A percentile compares a stretch with the other conserved stretches of the same genome.
Conservation (phyloP, 2,329 filamentous ascomycete genomes). For the Clathrospora elynae region DNA sequence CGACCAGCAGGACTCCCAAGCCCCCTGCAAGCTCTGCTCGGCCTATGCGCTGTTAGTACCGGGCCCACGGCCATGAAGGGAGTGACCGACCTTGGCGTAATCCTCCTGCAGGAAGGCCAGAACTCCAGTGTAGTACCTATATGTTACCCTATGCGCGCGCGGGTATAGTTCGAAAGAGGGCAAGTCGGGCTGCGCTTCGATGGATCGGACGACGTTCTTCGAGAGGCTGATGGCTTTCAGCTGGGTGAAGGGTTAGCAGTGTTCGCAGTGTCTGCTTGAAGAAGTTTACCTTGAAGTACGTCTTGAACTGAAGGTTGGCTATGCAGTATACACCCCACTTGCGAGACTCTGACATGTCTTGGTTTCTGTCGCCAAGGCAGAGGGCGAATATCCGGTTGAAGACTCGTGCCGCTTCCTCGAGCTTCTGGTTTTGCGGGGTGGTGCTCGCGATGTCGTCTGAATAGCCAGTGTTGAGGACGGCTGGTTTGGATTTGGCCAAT, state of each 20-base stretch:
- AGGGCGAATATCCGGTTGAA: constrained; percentile 91
- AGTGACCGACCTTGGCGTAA: constrained; percentile 71
- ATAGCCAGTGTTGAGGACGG: constrained; percentile 59
- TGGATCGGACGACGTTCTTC: constrained; percentile 84
- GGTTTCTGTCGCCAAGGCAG: constrained; percentile 84
- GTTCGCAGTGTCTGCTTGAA: neutral
- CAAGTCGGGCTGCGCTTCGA: constrained; percentile 79
- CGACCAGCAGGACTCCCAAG: constrained; percentile 80
- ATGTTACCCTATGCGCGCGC: constrained; percentile 88
- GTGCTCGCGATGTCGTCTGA: constrained; percentile 78
- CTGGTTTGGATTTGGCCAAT: constrained; percentile 55
- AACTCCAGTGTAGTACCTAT: constrained; percentile 94
- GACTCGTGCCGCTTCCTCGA: constrained; percentile 88
- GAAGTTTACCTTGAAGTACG: constrained; percentile 77
- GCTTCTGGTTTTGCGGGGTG: constrained; percentile 73
- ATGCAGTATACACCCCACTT: constrained; percentile 99
- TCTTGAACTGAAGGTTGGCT: constrained; percentile 95
- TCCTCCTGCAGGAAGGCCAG: constrained; percentile 95
- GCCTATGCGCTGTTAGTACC: constrained; percentile 35
- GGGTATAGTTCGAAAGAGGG: constrained; percentile 80
- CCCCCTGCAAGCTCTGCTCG: constrained; percentile 67
- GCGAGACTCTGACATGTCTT: constrained; percentile 77
- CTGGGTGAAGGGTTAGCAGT: constrained; percentile 37
- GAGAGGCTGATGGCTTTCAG: constrained; percentile 87
- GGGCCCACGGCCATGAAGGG: neutral